Evolutionary conservation across 495 filamentous ascomycete species (phyloP), one percentile per base, ranked within the genome.

Genomic region (Letharia lupina): DNA sequence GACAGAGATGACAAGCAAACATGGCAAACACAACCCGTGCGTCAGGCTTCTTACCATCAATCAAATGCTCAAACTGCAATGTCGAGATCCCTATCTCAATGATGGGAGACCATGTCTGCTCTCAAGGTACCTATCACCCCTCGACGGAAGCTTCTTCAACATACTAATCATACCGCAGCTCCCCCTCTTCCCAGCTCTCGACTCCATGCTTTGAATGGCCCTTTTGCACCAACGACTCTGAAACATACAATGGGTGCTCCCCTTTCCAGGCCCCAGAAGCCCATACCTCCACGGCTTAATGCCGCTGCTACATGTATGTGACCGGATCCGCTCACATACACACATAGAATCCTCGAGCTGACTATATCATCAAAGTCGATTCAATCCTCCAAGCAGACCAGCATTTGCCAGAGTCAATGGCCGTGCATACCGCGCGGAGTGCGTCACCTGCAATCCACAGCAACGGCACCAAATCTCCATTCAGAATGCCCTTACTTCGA

Each of bases 31-130:
- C 76, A 50, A 76, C 79, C 69, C 78, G 86, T 71, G 81, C 84
- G 66, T 84, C 84, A 78, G 86, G 84, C 78, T 86, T 93, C 61
- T 81, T 98, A 80, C 92, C 93, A 71, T 86, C 86, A 28, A 91
- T 98, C 76, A 98, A 96, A 85, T 98, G 94, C 80, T 98, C 95
- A 60, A 89, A 82, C 74, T 98, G 94, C 73, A 86, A 86, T 58
- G 77, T 79, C 44, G 85, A 94, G 73, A 91, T 98, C 67, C 90
- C 93, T 72, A 97, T 98, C 69, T 87, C 89, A 12, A 77, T 85
- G 71, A 90, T 98, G 91, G 94, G 91, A 52, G 93, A 98, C 70
- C 94, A 98, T 82, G 75, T 89, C 65, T 96, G 91, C 75, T 74
- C 77, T 45, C 70, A 67, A 54, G 68, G 70, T 72, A 60, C 18